These are phyloP conservation scores for Exserohilum turcica DNA, from an alignment of 2,329 filamentous ascomycete genomes.

Conservation along the genomic window DNA sequence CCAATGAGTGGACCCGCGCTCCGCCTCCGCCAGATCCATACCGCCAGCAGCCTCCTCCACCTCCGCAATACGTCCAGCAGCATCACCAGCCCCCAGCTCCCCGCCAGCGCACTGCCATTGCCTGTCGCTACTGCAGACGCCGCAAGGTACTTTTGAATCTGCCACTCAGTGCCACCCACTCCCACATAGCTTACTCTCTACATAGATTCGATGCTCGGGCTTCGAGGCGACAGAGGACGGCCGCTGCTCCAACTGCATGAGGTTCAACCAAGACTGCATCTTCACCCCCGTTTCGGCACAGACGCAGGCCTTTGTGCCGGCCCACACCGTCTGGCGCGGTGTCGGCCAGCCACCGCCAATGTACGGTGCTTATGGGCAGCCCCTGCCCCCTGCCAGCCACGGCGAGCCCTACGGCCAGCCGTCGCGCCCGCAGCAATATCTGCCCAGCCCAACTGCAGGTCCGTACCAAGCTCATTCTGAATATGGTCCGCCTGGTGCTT, in stretches of 20 bases:
- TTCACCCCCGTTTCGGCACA: constrained; percentile 77
- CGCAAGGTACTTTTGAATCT: constrained; percentile 58
- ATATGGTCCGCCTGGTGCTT: constrained; percentile 39
- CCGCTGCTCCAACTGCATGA: constrained; percentile 72
- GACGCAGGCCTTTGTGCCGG: constrained; percentile 75
- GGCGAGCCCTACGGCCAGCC: constrained; percentile 46
- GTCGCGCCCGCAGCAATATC: constrained; percentile 50
- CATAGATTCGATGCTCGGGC: constrained; percentile 74
- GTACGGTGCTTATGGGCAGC: constrained; percentile 60
- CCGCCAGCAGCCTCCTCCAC: constrained; percentile 48
- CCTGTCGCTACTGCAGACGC: constrained; percentile 64
- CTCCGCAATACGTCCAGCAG: constrained; percentile 47
- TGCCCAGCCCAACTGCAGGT: constrained; percentile 53
- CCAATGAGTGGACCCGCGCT: constrained; percentile 52
- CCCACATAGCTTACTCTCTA: constrained; percentile 19
- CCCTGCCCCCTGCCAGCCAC: constrained; percentile 49
- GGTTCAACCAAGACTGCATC: constrained; percentile 77
- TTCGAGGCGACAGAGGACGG: constrained; percentile 75
- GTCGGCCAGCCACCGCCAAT: constrained; percentile 53
- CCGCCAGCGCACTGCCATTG: constrained; percentile 64
- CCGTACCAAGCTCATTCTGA: constrained; percentile 48
- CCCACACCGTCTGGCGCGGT: constrained; percentile 66
- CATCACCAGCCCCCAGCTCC: constrained; percentile 57
- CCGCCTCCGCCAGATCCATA: constrained; percentile 49
- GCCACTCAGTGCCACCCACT: not conserved